Conservation (phyloP, 495 filamentous ascomycete genomes). For the Xylaria scruposa region DNA sequence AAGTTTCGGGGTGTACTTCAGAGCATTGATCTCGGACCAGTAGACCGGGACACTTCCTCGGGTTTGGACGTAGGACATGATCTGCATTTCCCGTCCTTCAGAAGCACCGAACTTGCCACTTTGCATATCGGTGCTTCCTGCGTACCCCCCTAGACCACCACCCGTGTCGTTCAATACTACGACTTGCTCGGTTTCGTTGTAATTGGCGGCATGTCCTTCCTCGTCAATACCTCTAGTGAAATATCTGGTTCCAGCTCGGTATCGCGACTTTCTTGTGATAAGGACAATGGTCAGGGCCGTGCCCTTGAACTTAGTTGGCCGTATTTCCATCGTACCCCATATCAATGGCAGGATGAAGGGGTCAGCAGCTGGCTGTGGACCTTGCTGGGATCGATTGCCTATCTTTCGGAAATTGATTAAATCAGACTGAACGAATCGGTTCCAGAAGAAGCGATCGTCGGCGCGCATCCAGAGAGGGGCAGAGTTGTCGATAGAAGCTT, state of each 20-base stretch:
- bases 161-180: constrained; percentile 83
- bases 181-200: constrained; percentile 96
- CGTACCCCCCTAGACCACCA: constrained; percentile 76
- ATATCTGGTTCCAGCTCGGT: constrained; percentile 89
- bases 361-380: constrained; percentile 77
- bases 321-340: constrained; percentile 91
- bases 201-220: constrained; percentile 92
- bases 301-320: constrained; percentile 77
- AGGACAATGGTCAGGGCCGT: constrained; percentile 84
- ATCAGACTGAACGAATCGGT: constrained; percentile 87
- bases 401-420: constrained; percentile 80
- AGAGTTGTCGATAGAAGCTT: constrained; percentile 71
- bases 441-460: constrained; percentile 99
- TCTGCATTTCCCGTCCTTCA: constrained; percentile 76
- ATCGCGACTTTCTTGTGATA: constrained; percentile 84
- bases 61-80: constrained; percentile 93
- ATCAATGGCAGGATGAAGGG: constrained; percentile 95
- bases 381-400: constrained; percentile 60
- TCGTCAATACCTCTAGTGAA: constrained; percentile 94
- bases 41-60: constrained; percentile 92
- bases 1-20: constrained; percentile 87
- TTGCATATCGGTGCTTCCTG: constrained; percentile 74
- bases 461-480: constrained; percentile 88
- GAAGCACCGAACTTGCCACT: constrained; percentile 67
- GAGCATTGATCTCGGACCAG: constrained; percentile 92